Evolutionary conservation across 2,329 filamentous ascomycete genomes (phyloP).

Genomic region (Daldinia sp.): DNA sequence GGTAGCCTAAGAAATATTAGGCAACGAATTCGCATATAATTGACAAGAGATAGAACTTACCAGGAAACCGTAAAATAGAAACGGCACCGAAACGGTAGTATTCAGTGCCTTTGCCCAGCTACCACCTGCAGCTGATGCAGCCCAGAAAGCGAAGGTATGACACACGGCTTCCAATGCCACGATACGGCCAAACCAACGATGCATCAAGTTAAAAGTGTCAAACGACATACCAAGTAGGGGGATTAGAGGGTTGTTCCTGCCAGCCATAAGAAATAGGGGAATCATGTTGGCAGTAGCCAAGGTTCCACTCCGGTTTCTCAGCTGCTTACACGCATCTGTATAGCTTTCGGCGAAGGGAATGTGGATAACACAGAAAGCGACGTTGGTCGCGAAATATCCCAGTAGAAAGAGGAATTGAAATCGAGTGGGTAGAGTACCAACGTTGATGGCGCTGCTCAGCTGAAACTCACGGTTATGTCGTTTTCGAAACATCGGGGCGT

Average conservation of each 20-base stretch:
- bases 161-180: constrained; percentile 76
- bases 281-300: constrained; percentile 82
- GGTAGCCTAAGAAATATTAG: constrained; percentile 60
- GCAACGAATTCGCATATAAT: not conserved
- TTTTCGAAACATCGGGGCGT: constrained; percentile 78
- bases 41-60: constrained; percentile 57
- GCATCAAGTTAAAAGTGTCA: constrained; percentile 84
- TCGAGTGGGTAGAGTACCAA: constrained; percentile 83
- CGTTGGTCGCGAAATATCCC: constrained; percentile 77
- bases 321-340: constrained; percentile 59
- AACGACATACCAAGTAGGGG: constrained; percentile 78
- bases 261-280: constrained; percentile 79
- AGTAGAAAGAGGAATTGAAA: constrained; percentile 78
- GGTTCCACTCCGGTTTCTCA: constrained; percentile 77
- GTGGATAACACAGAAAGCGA: constrained; percentile 79
- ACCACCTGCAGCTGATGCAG: constrained; percentile 54
- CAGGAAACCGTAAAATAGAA: constrained; percentile 73
- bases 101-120: constrained; percentile 63
- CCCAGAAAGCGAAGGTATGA: constrained; percentile 73
- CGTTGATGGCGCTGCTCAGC: constrained; percentile 74
- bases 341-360: constrained; percentile 69
- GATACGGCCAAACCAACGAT: constrained; percentile 84
- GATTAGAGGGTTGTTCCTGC: constrained; percentile 83
- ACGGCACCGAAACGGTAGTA: constrained; percentile 54
- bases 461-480: constrained; percentile 82